Base-by-base conservation (phyloP, 495 filamentous ascomycete species). In the Chaetomidium leptoderma region DNA sequence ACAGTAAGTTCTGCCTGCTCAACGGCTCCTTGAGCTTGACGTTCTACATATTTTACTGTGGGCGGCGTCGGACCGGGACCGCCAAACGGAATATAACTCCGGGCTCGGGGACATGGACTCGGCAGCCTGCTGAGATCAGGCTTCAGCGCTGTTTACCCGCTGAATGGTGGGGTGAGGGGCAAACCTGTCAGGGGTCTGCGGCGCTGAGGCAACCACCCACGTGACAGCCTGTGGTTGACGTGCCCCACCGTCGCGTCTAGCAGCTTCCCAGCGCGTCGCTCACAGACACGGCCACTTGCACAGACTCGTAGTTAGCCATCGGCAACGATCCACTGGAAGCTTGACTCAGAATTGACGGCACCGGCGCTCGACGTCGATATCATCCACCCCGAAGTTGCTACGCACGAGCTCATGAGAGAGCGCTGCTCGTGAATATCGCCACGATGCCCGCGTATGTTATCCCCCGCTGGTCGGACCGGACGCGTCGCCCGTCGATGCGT, bases 371-470 rank as follows among this genome's bases (percentile, higher is more conserved):
- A 3, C 14, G 2, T 21, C 8, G 23, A 24, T 30, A 39, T 30
- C n/a, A n/a, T 29, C 4, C 9, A 24, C 11, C 14, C 32, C 26
- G 24, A 17, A 10, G 3, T 17, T 17, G 24, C 35, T 21, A 35
- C 9, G 17, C 10, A 46, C n/a, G 14, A 26, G 14, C 43, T 33
- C 35, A 37, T 58, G 60, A 56, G 29, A 56, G 43, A 51, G 30
- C 42, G n/a, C 5, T 1, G 19, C 29, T 55, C 45, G 23, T 49
- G 29, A 16, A 33, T 5, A 8, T 33, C 21, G 44, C 37, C 60
- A 63, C 51, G 40, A 72, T 78, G 75, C 75, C 75, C 61, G 73
- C 71, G 75, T 78, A 76, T 63, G 75, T 74, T 44, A 0, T 7
- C 36, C 10, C 0, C 44, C 19, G 8, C 23, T 30, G 9, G 32